A percentile compares a stretch with the other conserved stretches of the same genome.
Evolutionary conservation across 2,329 filamentous ascomycete species (phyloP).

Genomic region (Plectosphaerella cucumerina): DNA sequence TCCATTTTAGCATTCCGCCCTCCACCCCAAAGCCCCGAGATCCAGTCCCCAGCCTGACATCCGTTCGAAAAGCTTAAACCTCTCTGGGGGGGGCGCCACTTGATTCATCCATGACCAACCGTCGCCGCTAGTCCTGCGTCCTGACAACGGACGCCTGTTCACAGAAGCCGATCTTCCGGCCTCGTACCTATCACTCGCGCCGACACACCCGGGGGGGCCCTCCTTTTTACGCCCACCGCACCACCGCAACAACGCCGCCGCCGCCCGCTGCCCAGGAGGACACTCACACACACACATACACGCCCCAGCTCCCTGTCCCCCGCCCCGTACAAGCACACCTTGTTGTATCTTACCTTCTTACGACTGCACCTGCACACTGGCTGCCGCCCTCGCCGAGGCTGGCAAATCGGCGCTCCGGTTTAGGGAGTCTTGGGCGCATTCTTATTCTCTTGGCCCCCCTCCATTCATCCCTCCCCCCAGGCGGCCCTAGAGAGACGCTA

Average conservation of each 20-base stretch:
- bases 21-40: constrained; percentile 2
- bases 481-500: too few species aligned
- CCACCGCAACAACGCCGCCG: too few species aligned
- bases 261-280: too few species aligned
- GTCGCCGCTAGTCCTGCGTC: not conserved
- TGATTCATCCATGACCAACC: constrained; percentile 1
- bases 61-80: constrained; percentile 4
- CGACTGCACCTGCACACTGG: too few species aligned
- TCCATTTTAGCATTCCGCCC: constrained; percentile 1
- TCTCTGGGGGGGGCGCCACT: constrained; percentile 1
- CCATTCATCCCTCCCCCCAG: too few species aligned
- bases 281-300: not conserved
- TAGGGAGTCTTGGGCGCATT: too few species aligned
- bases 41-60: not conserved
- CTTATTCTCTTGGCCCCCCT: too few species aligned
- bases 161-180: not conserved
- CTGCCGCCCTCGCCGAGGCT: not conserved
- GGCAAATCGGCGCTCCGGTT: not conserved
- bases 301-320: too few species aligned
- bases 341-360: too few species aligned
- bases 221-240: too few species aligned
- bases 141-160: not conserved
- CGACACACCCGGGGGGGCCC: not conserved
- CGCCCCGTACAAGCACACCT: too few species aligned
- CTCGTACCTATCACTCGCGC: not conserved